phyloP scores from a whole-genome alignment of 345 rosid species.

The Murraya koenigii region DNA sequence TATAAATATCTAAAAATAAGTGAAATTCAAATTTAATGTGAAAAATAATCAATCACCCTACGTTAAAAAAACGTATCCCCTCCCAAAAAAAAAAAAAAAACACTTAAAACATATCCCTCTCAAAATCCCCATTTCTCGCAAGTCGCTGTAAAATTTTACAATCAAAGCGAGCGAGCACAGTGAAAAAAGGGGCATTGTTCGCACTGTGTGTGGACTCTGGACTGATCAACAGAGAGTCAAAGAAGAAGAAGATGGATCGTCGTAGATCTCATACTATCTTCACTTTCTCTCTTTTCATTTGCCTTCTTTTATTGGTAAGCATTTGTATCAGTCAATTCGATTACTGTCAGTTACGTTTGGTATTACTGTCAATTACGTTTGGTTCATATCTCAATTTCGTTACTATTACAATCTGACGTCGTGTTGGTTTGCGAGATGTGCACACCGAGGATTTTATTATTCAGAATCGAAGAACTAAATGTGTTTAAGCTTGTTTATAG shows the following conservation, averaged over 20 bases:
- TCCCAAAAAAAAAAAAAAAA: too few species aligned
- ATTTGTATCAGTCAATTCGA: not conserved
- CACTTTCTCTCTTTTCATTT: not conserved
- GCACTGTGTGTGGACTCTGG: not conserved
- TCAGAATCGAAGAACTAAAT: not conserved
- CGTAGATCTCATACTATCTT: not conserved
- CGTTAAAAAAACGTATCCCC: too few species aligned
- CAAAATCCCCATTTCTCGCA: not conserved
- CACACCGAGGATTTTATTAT: not conserved
- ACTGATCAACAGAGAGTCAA: not conserved
- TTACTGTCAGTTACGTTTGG: not conserved
- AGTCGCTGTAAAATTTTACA: not conserved
- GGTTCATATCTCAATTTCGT: not conserved
- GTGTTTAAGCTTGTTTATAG: not conserved
- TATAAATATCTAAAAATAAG: too few species aligned
- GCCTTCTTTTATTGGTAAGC: constrained; percentile 8
- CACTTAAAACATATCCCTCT: too few species aligned
- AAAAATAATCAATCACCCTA: too few species aligned
- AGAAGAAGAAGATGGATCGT: constrained; percentile 6
- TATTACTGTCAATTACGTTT: not conserved
- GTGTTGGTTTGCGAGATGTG: not conserved
- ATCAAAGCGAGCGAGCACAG: not conserved
- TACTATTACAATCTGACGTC: not conserved
- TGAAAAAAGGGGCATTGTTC: not conserved
- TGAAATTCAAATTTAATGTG: too few species aligned